Percentiles rank a stretch among this genome's conserved stretches.
These are phyloP conservation scores for Diaporthe destruens DNA, from an alignment of 2,329 filamentous ascomycete genomes.

Conservation along the genomic window DNA sequence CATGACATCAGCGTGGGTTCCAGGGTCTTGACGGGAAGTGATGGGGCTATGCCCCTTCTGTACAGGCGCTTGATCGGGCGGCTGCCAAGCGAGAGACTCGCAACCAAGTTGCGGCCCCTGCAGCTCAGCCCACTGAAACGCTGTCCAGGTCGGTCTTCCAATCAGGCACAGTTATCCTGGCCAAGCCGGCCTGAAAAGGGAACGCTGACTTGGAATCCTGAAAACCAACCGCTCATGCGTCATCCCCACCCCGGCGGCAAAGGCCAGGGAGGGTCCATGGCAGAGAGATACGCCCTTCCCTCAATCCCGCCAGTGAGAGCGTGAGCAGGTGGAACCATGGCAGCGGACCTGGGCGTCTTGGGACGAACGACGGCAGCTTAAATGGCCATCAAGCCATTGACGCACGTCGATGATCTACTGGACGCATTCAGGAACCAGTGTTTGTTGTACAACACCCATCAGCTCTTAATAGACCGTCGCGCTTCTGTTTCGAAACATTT, in stretches of 20 bases:
- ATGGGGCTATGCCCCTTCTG: not conserved
- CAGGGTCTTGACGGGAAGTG: conserved; percentile 28
- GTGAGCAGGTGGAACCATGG: conserved; percentile 34
- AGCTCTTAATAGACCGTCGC: not conserved
- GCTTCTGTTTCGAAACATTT: conserved; percentile 26
- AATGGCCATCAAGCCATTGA: conserved; percentile 39
- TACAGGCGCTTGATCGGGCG: conserved; percentile 33
- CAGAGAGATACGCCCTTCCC: not conserved
- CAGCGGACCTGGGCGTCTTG: conserved; percentile 22
- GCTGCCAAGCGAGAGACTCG: conserved; percentile 25
- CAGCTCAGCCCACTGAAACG: conserved; percentile 38
- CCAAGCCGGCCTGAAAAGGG: conserved; percentile 2
- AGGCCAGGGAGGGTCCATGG: conserved; percentile 31
- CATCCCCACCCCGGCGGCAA: conserved; percentile 39
- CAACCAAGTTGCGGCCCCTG: conserved; percentile 34
- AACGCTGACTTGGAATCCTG: conserved; percentile 39
- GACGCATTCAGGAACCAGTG: not conserved
- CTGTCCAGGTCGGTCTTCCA: conserved; percentile 19
- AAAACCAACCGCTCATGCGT: conserved; percentile 43
- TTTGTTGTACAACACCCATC: not conserved
- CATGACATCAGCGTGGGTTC: conserved; percentile 11
- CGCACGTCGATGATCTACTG: conserved; percentile 21
- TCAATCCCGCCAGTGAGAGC: conserved; percentile 17
- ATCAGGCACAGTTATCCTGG: conserved; percentile 21
- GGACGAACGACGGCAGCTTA: conserved; percentile 43